Evolutionary conservation across 495 filamentous ascomycete genomes (phyloP).

Genomic region (Aspergillus baeticus): DNA sequence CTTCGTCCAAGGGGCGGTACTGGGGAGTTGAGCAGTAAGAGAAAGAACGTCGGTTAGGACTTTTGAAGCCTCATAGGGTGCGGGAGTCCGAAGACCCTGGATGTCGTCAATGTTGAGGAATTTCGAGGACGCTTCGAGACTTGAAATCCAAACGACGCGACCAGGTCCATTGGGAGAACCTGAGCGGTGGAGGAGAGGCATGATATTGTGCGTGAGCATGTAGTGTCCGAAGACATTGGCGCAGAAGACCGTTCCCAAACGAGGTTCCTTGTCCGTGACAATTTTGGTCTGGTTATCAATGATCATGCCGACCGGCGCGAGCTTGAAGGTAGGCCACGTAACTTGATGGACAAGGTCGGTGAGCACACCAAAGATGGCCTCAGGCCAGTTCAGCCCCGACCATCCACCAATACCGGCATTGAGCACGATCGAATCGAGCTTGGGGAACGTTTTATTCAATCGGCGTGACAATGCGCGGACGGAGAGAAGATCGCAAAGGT

Average conservation of each 20-base stretch:
- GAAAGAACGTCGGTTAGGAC: slow-evolving; percentile 79
- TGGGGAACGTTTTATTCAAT: slow-evolving; percentile 52
- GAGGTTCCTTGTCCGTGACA: slow-evolving; percentile 39
- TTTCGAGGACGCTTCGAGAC: slow-evolving; percentile 64
- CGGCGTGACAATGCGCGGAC: slow-evolving; percentile 50
- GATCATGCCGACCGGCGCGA: slow-evolving; percentile 56
- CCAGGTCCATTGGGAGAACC: slow-evolving; percentile 43
- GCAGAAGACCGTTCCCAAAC: slow-evolving; percentile 78
- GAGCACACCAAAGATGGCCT: slow-evolving; percentile 56
- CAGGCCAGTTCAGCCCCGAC: slow-evolving; percentile 72
- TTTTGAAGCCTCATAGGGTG: slow-evolving; percentile 83
- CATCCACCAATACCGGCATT: slow-evolving; percentile 92
- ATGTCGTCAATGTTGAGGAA: slow-evolving; percentile 67
- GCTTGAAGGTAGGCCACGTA: slow-evolving; percentile 80
- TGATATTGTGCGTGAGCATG: slow-evolving; percentile 75
- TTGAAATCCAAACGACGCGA: slow-evolving; percentile 83
- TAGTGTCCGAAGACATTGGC: slow-evolving; percentile 97
- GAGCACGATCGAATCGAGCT: slow-evolving; percentile 76
- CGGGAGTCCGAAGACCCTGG: slow-evolving; percentile 60
- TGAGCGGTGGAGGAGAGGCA: slow-evolving; percentile 63
- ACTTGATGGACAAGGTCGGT: slow-evolving; percentile 64
- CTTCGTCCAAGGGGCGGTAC: slow-evolving; percentile 54
- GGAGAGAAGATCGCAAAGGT: slow-evolving; percentile 55
- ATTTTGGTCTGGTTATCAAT: slow-evolving; percentile 33
- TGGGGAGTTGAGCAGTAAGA: slow-evolving; percentile 68